Percentiles rank a stretch among this genome's conserved stretches.
Evolutionary conservation across 805 yeast genomes (phyloP).

Genomic region (Candida silvicultrix): DNA sequence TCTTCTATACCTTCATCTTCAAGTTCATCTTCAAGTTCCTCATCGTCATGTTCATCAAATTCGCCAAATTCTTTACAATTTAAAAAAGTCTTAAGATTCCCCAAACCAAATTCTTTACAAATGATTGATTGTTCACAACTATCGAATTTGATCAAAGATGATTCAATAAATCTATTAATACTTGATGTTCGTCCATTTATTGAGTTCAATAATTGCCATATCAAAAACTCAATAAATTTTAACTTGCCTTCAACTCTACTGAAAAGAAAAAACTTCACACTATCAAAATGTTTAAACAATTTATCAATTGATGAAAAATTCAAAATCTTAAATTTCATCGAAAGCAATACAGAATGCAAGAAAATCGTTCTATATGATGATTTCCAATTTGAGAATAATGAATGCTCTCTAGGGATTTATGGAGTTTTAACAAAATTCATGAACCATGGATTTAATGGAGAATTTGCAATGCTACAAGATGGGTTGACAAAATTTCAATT

Average conservation of each 20-base stretch:
- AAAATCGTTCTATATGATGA: slow-evolving; percentile 18
- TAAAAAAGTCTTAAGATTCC: slow-evolving; percentile 13
- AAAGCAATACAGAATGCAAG: slow-evolving; percentile 11
- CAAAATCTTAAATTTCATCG: slow-evolving; percentile 32
- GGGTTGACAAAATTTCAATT: slow-evolving; percentile 33
- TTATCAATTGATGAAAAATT: slow-evolving; percentile 46
- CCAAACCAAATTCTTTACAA: slow-evolving; percentile 8
- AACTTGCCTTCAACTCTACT: slow-evolving; percentile 88
- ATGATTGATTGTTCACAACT: slow-evolving; percentile 7
- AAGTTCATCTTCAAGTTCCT: background rate
- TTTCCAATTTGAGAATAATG: no score
- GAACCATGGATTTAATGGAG: slow-evolving; percentile 33
- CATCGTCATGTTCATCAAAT: slow-evolving; percentile 1
- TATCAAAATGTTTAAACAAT: slow-evolving; percentile 56
- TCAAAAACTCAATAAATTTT: slow-evolving; percentile 61
- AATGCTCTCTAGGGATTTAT: slow-evolving; percentile 29
- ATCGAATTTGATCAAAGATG: slow-evolving; percentile 2
- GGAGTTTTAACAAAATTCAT: slow-evolving; percentile 44
- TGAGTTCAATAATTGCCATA: slow-evolving; percentile 55
- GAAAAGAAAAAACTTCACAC: slow-evolving; percentile 65
- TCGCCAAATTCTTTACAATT: background rate
- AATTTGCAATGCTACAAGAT: slow-evolving; percentile 35
- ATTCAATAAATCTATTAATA: slow-evolving; percentile 30
- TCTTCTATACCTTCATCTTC: slow-evolving; percentile 7
- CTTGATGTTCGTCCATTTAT: slow-evolving; percentile 80